Base-by-base conservation (phyloP, 2,329 filamentous ascomycete genomes). In the Triangularia setosa region DNA sequence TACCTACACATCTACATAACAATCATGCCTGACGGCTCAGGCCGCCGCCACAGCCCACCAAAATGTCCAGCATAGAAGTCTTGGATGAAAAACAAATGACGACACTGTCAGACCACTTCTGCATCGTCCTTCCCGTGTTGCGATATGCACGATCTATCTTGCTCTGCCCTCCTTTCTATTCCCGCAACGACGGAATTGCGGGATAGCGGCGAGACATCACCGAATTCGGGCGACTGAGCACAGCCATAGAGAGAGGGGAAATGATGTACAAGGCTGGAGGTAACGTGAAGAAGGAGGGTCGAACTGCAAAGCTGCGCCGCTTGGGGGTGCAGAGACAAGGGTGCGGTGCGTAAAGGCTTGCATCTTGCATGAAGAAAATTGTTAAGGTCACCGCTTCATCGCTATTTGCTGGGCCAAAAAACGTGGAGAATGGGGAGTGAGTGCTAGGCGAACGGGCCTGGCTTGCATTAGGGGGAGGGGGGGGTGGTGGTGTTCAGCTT, bases 311-410 rank as follows among this genome's bases (percentile, higher is more conserved):
- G 35, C n/a, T n/a, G n/a, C n/a, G 30, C 7, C 5, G 30, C 7
- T 8, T 4, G 30, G 30, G 30, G 30, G 30, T 8, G 5, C n/a
- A 12, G 7, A n/a, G n/a, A 48, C 40, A 48, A 11, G 40, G 40
- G 18, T 48, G 35, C 3, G 27, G 27, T 40, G 14, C n/a, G 12
- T 48, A 48, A 21, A 48, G 40, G 40, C 14, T 48, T 18, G 16
- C 16, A 48, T 18, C 40, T 48, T 48, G 40, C 40, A 48, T 23
- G 18, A 27, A 40, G 48, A 62, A 60, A 68, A 66, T 66, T 68
- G 64, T 68, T 68, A 66, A 62, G 30, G 57, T 64, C 67, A 68
- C 64, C 67, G 67, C 67, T 62, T 61, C 55, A 64, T 66, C 64
- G 40, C 40, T 21, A 48, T 48, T 48, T 48, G 40, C 40, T 48